These are phyloP conservation scores for Boletus coccyginus DNA, from an alignment of 768 basidiomycete genomes.

Conservation along the genomic window DNA sequence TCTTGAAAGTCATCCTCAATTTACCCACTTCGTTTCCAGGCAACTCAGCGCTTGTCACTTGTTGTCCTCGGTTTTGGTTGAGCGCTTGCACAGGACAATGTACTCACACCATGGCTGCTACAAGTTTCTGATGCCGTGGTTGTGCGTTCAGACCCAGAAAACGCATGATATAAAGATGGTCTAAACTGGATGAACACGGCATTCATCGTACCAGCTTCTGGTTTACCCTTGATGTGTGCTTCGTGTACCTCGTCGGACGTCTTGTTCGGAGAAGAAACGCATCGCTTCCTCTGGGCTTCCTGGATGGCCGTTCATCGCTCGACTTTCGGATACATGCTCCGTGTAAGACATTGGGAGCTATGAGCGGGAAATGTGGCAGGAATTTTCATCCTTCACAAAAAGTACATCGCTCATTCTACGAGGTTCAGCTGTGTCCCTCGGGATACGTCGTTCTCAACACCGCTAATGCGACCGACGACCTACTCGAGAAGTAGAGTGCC, in stretches of 20 bases:
- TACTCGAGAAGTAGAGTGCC: constrained; percentile 12
- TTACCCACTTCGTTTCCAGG: too few species aligned
- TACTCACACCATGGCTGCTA: background rate
- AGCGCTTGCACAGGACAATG: too few species aligned
- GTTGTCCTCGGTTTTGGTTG: background rate
- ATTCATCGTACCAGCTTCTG: too few species aligned
- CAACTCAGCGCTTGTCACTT: too few species aligned
- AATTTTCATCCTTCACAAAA: background rate
- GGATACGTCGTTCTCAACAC: constrained; percentile 48
- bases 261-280: background rate
- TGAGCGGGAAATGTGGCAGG: constrained; percentile 44
- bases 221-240: background rate
- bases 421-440: constrained; percentile 8
- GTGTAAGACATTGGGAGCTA: constrained; percentile 47
- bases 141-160: too few species aligned
- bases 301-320: constrained; percentile 40
- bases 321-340: constrained; percentile 50
- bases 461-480: constrained; percentile 27
- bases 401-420: constrained; percentile 10
- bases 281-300: constrained; percentile 11
- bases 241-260: background rate
- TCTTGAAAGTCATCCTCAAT: too few species aligned
- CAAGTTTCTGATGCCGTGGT: too few species aligned
- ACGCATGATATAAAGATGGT: too few species aligned
- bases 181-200: too few species aligned